Conservation (phyloP, 164 flowering plant genomes). For the Cinnamomum micranthum region DNA sequence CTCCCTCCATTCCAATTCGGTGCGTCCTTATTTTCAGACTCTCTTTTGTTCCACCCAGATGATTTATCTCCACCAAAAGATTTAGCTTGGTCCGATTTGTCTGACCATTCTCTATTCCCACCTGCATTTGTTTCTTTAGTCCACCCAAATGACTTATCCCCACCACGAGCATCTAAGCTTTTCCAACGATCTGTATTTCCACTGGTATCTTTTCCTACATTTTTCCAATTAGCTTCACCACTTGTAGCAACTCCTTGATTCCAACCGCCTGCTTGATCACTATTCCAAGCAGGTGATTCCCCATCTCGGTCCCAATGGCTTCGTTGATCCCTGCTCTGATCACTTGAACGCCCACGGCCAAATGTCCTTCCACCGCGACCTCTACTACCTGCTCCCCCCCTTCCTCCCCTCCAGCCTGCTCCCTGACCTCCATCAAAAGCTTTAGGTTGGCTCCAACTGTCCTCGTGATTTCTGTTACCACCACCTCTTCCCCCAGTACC, state of each 20-base stretch:
- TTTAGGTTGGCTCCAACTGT: background rate
- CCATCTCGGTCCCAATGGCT: background rate
- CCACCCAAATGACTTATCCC: constrained; percentile 10
- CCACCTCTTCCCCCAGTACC: constrained; percentile 7
- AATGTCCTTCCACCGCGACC: constrained; percentile 15
- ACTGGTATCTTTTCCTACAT: constrained; percentile 11
- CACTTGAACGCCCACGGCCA: constrained; percentile 13
- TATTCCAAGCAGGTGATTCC: constrained; percentile 10
- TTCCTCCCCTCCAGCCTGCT: background rate
- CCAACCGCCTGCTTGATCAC: constrained; percentile 17
- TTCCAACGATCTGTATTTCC: constrained; percentile 19
- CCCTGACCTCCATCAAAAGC: too few relatives aligned
- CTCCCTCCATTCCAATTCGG: background rate
- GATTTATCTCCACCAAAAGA: constrained; percentile 18
- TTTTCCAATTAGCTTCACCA: constrained; percentile 13
- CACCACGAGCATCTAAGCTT: constrained; percentile 12
- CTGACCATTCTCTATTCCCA: constrained; percentile 25
- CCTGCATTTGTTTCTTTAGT: constrained; percentile 10
- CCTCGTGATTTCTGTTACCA: background rate
- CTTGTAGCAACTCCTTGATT: constrained; percentile 7
- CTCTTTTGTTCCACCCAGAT: constrained; percentile 1
- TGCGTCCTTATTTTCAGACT: background rate
- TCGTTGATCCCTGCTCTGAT: constrained; percentile 11
- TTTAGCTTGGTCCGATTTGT: constrained; percentile 14
- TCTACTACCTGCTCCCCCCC: background rate